A percentile compares a stretch with the other conserved stretches of the same genome.
Conservation (phyloP, 2,329 filamentous ascomycete genomes). For the Magnaporthiopsis poae region DNA sequence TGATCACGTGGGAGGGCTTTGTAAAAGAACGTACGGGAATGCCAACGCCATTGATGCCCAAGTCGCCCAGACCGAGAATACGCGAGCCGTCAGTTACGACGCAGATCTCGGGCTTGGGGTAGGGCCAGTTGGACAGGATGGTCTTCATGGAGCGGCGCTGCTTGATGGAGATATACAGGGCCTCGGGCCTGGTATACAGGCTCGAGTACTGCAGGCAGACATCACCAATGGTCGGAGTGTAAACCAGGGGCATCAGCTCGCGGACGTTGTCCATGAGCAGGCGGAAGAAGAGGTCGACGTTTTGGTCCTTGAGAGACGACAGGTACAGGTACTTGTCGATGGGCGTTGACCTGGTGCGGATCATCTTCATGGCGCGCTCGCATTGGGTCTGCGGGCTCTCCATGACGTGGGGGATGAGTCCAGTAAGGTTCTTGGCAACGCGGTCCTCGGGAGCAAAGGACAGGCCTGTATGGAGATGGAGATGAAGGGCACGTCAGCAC, state of each 20-base stretch:
- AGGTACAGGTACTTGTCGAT: slow-evolving; percentile 82
- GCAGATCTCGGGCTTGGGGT: slow-evolving; percentile 82
- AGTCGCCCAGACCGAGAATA: slow-evolving; percentile 82
- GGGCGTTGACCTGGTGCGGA: slow-evolving; percentile 56
- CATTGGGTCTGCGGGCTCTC: slow-evolving; percentile 51
- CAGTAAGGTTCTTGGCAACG: slow-evolving; percentile 54
- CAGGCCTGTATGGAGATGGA: slow-evolving; percentile 35
- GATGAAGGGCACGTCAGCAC: slow-evolving; percentile 9
- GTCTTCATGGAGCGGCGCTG: slow-evolving; percentile 82
- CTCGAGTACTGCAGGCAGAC: slow-evolving; percentile 94
- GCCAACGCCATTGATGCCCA: slow-evolving; percentile 93
- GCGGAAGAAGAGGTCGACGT: slow-evolving; percentile 74
- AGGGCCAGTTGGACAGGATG: slow-evolving; percentile 88
- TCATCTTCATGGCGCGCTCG: slow-evolving; percentile 62
- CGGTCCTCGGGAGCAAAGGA: slow-evolving; percentile 57
- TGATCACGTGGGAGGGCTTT: not conserved
- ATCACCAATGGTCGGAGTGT: slow-evolving; percentile 86
- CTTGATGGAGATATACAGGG: slow-evolving; percentile 89
- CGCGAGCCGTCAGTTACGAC: slow-evolving; percentile 94
- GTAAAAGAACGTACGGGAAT: slow-evolving; percentile 60
- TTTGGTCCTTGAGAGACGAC: slow-evolving; percentile 54
- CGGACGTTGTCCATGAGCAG: slow-evolving; percentile 64
- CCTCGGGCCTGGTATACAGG: slow-evolving; percentile 89
- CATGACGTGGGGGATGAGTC: slow-evolving; percentile 55
- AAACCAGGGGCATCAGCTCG: slow-evolving; percentile 74